Conservation (phyloP, 139 green algal genomes). For the Ettlia oleoabundans region DNA sequence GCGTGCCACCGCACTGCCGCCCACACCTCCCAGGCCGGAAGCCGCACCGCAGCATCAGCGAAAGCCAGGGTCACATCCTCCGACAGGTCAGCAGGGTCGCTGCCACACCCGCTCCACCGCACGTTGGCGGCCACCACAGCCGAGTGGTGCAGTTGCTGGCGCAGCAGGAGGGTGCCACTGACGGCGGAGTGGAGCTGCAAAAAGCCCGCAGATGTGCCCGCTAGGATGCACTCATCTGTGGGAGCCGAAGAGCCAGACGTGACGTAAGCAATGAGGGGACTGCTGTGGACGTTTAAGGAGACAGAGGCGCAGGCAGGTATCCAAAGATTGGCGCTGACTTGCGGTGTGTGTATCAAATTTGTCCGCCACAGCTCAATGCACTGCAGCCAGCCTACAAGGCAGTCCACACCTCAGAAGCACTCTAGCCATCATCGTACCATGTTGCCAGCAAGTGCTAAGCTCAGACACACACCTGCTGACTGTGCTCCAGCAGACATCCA, state of each 20-base stretch:
- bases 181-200: constrained; percentile 62
- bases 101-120: constrained; percentile 29
- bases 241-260: background rate
- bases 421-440: too few species aligned
- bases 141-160: constrained; percentile 50
- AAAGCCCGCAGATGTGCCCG: constrained; percentile 61
- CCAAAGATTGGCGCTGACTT: too few species aligned
- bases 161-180: constrained; percentile 51
- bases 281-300: background rate
- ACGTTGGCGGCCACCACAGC: background rate
- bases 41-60: constrained; percentile 54
- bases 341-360: too few species aligned
- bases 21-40: constrained; percentile 53
- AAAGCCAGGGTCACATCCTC: constrained; percentile 67
- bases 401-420: too few species aligned
- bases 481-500: constrained; percentile 19
- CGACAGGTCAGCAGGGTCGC: constrained; percentile 41
- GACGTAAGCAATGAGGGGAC: background rate
- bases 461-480: constrained; percentile 7
- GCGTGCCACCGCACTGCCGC: constrained; percentile 15
- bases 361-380: too few species aligned
- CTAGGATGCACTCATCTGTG: constrained; percentile 51
- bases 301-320: background rate
- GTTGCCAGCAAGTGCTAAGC: too few species aligned
- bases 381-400: too few species aligned